Percentiles rank a stretch among this genome's conserved stretches.
phyloP scores from a whole-genome alignment of 208 protist genomes.

The Zelonia costaricensis region DNA sequence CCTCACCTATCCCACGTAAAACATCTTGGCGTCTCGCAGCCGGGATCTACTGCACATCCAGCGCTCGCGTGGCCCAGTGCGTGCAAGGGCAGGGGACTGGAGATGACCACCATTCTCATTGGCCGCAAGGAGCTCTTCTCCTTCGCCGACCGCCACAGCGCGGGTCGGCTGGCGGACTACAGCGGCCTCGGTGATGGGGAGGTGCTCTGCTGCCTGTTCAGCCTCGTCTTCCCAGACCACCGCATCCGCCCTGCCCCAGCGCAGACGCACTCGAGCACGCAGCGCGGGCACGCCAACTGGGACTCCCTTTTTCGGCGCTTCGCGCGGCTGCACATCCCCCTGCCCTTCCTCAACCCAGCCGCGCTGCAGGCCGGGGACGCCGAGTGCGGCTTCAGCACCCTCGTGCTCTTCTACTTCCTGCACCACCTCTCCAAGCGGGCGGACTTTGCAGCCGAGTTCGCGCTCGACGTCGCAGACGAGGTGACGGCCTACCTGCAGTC shows the following conservation, averaged over 20 bases:
- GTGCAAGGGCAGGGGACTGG: too few relatives aligned
- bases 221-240: conserved; percentile 59
- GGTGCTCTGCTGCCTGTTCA: conserved; percentile 70
- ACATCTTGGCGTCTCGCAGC: too few relatives aligned
- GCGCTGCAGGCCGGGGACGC: conserved; percentile 36
- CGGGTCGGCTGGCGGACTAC: conserved; percentile 56
- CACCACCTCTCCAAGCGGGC: conserved; percentile 68
- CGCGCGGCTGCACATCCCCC: conserved; percentile 51
- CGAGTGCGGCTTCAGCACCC: conserved; percentile 63
- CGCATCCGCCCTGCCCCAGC: conserved; percentile 51
- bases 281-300: conserved; percentile 63
- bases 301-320: conserved; percentile 49
- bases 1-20: too few relatives aligned
- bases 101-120: conserved; percentile 47
- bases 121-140: conserved; percentile 80
- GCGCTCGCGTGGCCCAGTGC: too few relatives aligned
- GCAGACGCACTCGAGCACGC: conserved; percentile 63
- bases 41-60: too few relatives aligned
- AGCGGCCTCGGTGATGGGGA: conserved; percentile 51
- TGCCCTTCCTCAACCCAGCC: conserved; percentile 40
- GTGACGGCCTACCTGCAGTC: conserved; percentile 74
- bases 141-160: conserved; percentile 76
- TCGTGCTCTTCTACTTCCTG: conserved; percentile 84
- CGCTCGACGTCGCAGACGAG: conserved; percentile 54
- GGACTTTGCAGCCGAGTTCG: conserved; percentile 83